Evolutionary conservation across 2,329 filamentous ascomycete species (phyloP).

Genomic region (Cladophialophora bantiana): DNA sequence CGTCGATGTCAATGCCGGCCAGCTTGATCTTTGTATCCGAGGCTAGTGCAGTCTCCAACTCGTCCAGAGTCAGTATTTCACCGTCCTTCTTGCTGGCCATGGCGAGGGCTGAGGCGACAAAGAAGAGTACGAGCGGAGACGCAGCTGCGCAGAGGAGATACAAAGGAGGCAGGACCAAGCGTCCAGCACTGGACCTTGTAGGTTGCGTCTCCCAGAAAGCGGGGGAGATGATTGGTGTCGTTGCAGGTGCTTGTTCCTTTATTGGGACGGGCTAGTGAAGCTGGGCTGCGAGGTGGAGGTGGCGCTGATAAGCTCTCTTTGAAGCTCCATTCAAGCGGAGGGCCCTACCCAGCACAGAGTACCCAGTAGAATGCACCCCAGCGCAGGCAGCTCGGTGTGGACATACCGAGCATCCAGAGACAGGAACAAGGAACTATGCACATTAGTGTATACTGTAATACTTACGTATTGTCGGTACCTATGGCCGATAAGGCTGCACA

Average conservation of each 20-base stretch:
- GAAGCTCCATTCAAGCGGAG: neutral
- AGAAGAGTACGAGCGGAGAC: neutral
- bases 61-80: conserved; percentile 64
- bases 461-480: neutral
- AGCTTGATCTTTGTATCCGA: conserved; percentile 83
- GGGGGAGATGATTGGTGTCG: conserved; percentile 18
- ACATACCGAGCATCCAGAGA: conserved; percentile 1
- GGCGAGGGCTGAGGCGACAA: conserved; percentile 9
- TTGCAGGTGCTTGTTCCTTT: neutral
- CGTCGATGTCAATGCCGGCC: conserved; percentile 86
- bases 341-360: no score
- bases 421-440: neutral
- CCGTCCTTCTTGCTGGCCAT: conserved; percentile 31
- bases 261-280: neutral
- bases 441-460: neutral
- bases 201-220: conserved; percentile 15
- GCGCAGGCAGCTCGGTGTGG: conserved; percentile 5
- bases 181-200: conserved; percentile 1
- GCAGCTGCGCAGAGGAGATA: conserved; percentile 6
- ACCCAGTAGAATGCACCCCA: neutral
- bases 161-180: conserved; percentile 10
- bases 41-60: conserved; percentile 70
- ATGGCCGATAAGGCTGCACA: neutral
- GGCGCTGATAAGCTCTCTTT: conserved; percentile 15
- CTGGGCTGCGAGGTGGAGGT: conserved; percentile 2